These are phyloP conservation scores for Coemansia sp. DNA, from an alignment of 192 early-diverging fungal species.

Conservation along the genomic window DNA sequence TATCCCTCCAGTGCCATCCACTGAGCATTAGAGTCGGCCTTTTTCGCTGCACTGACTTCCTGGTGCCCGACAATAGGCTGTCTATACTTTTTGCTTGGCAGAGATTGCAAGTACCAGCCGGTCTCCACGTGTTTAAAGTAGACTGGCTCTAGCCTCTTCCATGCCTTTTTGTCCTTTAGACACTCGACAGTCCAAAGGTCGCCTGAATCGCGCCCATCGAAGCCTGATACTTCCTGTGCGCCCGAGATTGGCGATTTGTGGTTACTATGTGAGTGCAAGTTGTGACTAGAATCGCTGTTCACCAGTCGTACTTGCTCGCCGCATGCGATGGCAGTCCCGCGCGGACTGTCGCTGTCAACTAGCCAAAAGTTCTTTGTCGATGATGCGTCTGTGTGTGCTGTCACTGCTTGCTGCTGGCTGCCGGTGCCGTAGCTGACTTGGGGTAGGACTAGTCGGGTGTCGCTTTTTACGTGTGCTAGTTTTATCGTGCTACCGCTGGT, in stretches of 20 bases:
- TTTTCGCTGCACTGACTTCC: slow-evolving; percentile 50
- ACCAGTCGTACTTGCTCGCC: slow-evolving; percentile 31
- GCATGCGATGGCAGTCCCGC: slow-evolving; percentile 35
- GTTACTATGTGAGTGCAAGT: slow-evolving; percentile 49
- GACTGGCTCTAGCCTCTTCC: slow-evolving; percentile 39
- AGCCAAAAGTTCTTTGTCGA: slow-evolving; percentile 40
- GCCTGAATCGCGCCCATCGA: slow-evolving; percentile 51
- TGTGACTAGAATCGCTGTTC: slow-evolving; percentile 49
- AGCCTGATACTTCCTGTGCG: slow-evolving; percentile 53
- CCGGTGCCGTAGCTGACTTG: slow-evolving; percentile 58
- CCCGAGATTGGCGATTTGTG: slow-evolving; percentile 53
- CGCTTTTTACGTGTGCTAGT: slow-evolving; percentile 38
- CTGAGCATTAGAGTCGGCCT: slow-evolving; percentile 44
- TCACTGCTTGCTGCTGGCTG: slow-evolving; percentile 57
- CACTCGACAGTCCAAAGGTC: slow-evolving; percentile 56
- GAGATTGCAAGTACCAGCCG: slow-evolving; percentile 33
- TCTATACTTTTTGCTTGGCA: slow-evolving; percentile 45
- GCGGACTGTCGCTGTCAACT: slow-evolving; percentile 15
- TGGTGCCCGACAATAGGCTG: slow-evolving; percentile 54
- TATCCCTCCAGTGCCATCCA: slow-evolving; percentile 54
- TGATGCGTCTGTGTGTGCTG: slow-evolving; percentile 27
- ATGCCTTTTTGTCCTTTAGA: slow-evolving; percentile 13
- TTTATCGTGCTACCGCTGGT: slow-evolving; percentile 52
- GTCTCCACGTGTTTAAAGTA: slow-evolving; percentile 48
- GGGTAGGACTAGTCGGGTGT: slow-evolving; percentile 42